Conservation (phyloP, 78 protist genomes). For the Dictyostelium purpureum region DNA sequence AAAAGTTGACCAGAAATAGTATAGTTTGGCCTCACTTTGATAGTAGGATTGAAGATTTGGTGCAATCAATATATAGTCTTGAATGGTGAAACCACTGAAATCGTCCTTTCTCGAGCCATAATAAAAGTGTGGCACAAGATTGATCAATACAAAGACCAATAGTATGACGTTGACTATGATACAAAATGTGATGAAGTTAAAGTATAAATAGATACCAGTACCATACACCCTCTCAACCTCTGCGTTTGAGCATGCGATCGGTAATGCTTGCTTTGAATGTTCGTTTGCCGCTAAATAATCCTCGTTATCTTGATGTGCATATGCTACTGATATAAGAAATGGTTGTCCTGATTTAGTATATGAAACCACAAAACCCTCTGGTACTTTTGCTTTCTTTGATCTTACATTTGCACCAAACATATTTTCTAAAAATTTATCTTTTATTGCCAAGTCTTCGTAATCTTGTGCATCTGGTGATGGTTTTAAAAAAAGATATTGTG, state of each 20-base stretch:
- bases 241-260: conserved; percentile 6
- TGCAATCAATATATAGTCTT: conserved; percentile 7
- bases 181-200: conserved; percentile 50
- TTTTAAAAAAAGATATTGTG: neutral
- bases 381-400: conserved; percentile 43
- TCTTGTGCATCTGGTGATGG: neutral
- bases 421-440: conserved; percentile 44
- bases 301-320: neutral
- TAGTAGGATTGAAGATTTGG: conserved; percentile 56
- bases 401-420: conserved; percentile 32
- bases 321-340: neutral
- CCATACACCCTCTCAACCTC: conserved; percentile 45
- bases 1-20: conserved; percentile 28
- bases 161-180: conserved; percentile 14
- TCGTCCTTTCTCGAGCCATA: neutral
- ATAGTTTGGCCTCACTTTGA: neutral
- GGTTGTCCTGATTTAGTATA: conserved; percentile 47
- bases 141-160: neutral
- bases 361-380: conserved; percentile 17
- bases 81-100: conserved; percentile 6
- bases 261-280: conserved; percentile 11
- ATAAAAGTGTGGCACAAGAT: conserved; percentile 55
- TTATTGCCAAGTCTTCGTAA: conserved; percentile 10
- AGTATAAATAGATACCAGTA: conserved; percentile 55
- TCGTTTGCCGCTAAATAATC: conserved; percentile 47